phyloP scores from a whole-genome alignment of 176 grass and related monocot species.

The Oryza glaberrima region DNA sequence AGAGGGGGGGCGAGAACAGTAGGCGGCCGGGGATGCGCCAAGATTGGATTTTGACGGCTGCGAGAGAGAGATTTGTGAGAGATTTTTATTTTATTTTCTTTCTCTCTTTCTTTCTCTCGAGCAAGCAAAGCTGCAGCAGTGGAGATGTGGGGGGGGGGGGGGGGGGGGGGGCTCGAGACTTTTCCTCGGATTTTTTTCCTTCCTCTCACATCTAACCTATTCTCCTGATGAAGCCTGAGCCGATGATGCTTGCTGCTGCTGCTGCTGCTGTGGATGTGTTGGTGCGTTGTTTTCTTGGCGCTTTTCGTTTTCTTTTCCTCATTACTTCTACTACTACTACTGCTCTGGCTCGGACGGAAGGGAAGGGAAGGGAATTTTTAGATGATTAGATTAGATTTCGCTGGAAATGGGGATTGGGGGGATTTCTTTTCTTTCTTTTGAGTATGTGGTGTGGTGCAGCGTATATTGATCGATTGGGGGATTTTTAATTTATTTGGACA shows the following conservation, averaged over 20 bases:
- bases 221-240: neutral
- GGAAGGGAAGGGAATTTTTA: conserved; percentile 3
- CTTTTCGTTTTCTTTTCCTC: conserved; percentile 64
- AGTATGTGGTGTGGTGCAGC: too few relatives aligned
- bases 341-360: conserved; percentile 10
- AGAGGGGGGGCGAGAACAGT: conserved; percentile 45
- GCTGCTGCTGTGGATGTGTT: conserved; percentile 28
- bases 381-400: conserved; percentile 43
- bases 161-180: conserved; percentile 32
- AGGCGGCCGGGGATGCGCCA: conserved; percentile 23
- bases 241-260: neutral
- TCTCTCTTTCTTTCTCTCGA: conserved; percentile 13
- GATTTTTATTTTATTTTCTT: neutral
- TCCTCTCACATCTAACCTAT: conserved; percentile 11
- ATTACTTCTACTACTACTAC: conserved; percentile 63
- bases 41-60: conserved; percentile 63
- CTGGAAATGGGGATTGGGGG: conserved; percentile 37
- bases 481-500: too few relatives aligned
- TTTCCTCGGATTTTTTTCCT: conserved; percentile 29
- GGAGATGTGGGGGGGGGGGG: neutral
- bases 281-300: conserved; percentile 56
- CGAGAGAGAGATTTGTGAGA: neutral
- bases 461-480: too few relatives aligned
- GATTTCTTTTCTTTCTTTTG: conserved; percentile 15
- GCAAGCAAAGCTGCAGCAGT: neutral